Percentiles rank a stretch among this genome's conserved stretches.
phyloP scores from a whole-genome alignment of 305 asterid species.

The Fraxinus albicans region DNA sequence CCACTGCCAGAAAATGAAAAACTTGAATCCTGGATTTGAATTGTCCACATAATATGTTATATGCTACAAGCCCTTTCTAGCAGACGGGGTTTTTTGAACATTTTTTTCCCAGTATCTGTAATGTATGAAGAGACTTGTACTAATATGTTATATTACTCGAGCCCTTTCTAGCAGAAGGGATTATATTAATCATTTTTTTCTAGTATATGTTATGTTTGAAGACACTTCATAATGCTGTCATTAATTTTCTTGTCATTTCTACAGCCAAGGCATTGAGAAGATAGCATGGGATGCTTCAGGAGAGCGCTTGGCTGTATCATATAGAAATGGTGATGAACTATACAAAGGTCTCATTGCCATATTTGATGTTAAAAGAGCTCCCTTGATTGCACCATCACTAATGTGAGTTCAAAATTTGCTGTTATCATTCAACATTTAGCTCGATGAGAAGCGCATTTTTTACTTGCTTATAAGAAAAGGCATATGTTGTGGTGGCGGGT shows the following conservation, averaged over 20 bases:
- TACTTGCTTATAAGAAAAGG: neutral
- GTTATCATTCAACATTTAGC: neutral
- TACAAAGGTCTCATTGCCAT: slow-evolving; percentile 83
- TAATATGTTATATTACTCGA: neutral
- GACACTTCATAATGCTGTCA: slow-evolving; percentile 8
- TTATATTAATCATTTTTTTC: neutral
- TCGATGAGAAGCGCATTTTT: neutral
- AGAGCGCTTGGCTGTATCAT: slow-evolving; percentile 88
- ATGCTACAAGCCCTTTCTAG: neutral
- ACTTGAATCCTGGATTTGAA: neutral
- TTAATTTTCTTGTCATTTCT: slow-evolving; percentile 17
- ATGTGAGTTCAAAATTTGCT: slow-evolving; percentile 49
- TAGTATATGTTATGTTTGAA: neutral
- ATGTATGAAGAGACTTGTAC: neutral
- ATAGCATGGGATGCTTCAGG: slow-evolving; percentile 98
- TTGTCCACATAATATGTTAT: neutral
- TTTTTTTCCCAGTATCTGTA: neutral
- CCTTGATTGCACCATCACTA: slow-evolving; percentile 77
- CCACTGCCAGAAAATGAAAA: neutral
- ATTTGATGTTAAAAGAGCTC: slow-evolving; percentile 84
- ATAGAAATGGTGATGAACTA: slow-evolving; percentile 73
- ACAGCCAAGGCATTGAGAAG: slow-evolving; percentile 75
- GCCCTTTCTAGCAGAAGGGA: neutral
- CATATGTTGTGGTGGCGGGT: neutral
- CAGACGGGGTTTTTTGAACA: neutral